Evolutionary conservation across 306 rosid genomes (phyloP).

Genomic region (Oemleria cerasiformis): DNA sequence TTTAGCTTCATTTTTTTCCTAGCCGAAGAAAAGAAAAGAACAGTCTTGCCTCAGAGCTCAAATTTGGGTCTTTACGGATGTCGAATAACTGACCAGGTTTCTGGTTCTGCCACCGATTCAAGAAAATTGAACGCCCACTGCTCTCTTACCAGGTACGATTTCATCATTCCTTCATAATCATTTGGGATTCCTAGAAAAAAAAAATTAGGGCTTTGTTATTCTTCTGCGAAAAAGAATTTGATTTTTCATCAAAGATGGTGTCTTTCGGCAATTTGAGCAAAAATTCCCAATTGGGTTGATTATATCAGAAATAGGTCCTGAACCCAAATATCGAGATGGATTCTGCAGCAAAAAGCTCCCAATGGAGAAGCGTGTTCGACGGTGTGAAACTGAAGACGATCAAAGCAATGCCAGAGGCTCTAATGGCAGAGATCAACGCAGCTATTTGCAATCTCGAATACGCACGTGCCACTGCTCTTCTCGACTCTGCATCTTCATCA

Average conservation of each 20-base stretch:
- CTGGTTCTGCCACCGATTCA: background rate
- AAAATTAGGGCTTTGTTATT: background rate
- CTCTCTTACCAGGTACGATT: background rate
- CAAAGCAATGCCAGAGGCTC: slow-evolving; percentile 70
- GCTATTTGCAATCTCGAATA: slow-evolving; percentile 76
- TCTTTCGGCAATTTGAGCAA: background rate
- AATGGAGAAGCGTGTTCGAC: slow-evolving; percentile 76
- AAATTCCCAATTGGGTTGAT: background rate
- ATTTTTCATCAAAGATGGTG: background rate
- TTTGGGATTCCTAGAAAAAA: background rate
- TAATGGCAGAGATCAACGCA: slow-evolving; percentile 71
- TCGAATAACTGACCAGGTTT: background rate
- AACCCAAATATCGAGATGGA: background rate
- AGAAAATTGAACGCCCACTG: background rate
- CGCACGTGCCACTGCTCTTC: slow-evolving; percentile 52
- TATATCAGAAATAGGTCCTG: slow-evolving; percentile 3
- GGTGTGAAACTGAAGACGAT: slow-evolving; percentile 50
- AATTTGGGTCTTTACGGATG: background rate
- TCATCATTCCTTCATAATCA: background rate
- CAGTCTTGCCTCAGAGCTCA: background rate
- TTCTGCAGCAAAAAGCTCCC: slow-evolving; percentile 40
- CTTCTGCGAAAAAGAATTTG: background rate
- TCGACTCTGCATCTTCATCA: slow-evolving; percentile 31
- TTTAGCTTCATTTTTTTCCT: background rate
- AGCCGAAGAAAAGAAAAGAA: background rate